Base-by-base conservation (phyloP, 176 grass and related monocot genomes). In the Oryza coarctata region DNA sequence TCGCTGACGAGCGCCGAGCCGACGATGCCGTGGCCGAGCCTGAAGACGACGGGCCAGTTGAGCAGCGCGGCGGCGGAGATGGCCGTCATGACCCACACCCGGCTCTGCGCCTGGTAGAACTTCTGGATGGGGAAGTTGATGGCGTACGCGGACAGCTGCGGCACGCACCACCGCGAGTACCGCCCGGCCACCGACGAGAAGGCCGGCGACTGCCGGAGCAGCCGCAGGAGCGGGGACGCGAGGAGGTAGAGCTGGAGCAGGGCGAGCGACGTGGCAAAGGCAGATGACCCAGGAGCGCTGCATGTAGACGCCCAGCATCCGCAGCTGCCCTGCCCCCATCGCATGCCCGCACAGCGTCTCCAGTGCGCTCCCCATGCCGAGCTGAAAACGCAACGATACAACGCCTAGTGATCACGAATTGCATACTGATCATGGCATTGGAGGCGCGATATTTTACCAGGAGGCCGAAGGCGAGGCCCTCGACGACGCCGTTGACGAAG, bases 271-370 rank as follows among this genome's bases (percentile, higher is more conserved):
- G 89, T 83, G 43, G 79, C 81, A 20, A n/a, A 80, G 35, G 76
- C 79, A 90, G 81, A 94, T 87, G 82, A 97, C 77, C 92, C 92
- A 97, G 15, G 94, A 97, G 1, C 92, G 70, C 77, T 90, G 94
- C 87, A 89, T 70, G 87, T 92, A 94, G 2, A 97, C 68, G 35
- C 89, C 94, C 10, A 97, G 87, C 87, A 93, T 90, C 43, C 76
- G 57, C 18, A 84, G 62, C 78, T 97, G 87, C 26, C 84, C 84
- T 0, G 91, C 91, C 0, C 91, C 89, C 40, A 92, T 85, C 8
- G 87, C 94, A 85, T 94, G 94, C 0, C 94, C 94, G 55, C 82
- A 97, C 73, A 94, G 87, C 23, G 91, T 97, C 80, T 97, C 94
- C 40, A 97, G 79, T 8, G 87, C 94, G 79, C 91, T 94, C 15